Conservation (phyloP, 2,329 filamentous ascomycete species). For the Colletotrichum chrysophilum region DNA sequence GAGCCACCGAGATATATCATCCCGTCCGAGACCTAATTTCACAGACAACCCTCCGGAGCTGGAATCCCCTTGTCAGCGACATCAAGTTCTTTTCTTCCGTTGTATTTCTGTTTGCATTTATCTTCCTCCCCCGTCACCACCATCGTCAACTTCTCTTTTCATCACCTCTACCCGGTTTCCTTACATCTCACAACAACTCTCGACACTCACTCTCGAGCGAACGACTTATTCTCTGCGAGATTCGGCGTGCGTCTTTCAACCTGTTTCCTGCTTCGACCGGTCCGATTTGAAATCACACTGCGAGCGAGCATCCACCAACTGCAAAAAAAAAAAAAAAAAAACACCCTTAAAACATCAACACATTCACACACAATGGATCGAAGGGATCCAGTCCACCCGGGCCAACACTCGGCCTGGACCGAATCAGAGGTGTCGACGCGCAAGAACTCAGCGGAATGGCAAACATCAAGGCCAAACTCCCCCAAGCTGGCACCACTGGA, state of each 20-base stretch:
- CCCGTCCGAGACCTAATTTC: slow-evolving; percentile 11
- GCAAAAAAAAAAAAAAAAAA: neutral
- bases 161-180: neutral
- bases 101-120: slow-evolving; percentile 6
- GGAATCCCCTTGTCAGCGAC: slow-evolving; percentile 19
- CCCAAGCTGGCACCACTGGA: slow-evolving; percentile 17
- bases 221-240: slow-evolving; percentile 20
- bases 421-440: slow-evolving; percentile 18
- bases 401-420: slow-evolving; percentile 16
- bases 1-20: slow-evolving; percentile 15
- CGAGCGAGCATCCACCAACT: neutral
- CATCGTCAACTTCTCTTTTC: neutral
- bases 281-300: neutral
- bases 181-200: neutral
- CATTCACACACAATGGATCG: slow-evolving; percentile 8
- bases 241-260: neutral
- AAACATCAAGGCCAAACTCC: slow-evolving; percentile 16
- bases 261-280: neutral
- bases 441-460: slow-evolving; percentile 20
- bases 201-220: slow-evolving; percentile 1
- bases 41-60: slow-evolving; percentile 5
- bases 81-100: neutral
- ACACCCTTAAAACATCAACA: neutral
- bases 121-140: neutral
- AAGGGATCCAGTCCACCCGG: slow-evolving; percentile 1